These are phyloP conservation scores for Termitomyces sp. DNA, from an alignment of 768 basidiomycete genomes.

Conservation along the genomic window DNA sequence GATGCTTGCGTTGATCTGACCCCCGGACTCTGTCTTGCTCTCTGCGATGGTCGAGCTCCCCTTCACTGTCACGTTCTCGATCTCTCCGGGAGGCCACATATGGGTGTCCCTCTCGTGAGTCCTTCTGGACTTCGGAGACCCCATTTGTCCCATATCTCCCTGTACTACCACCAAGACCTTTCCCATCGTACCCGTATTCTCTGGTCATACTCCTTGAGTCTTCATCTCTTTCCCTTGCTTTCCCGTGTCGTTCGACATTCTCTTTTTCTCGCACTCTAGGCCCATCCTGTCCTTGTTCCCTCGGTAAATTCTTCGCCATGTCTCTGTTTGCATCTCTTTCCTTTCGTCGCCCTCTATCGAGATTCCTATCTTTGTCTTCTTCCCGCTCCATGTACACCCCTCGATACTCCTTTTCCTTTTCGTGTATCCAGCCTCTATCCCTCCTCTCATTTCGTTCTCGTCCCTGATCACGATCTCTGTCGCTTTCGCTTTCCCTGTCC, in stretches of 20 bases:
- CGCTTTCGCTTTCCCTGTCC: conserved; percentile 5
- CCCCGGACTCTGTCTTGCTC: background rate
- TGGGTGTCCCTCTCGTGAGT: background rate
- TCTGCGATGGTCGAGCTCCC: background rate
- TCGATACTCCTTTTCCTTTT: conserved; percentile 4
- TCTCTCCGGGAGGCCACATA: background rate
- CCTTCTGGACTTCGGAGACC: background rate
- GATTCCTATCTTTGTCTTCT: conserved; percentile 5
- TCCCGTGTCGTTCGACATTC: conserved; percentile 12
- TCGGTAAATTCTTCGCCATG: conserved; percentile 3
- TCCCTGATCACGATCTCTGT: conserved; percentile 10
- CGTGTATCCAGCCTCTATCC: conserved; percentile 7
- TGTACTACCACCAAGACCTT: background rate
- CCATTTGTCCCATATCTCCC: background rate
- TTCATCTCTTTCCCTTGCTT: conserved; percentile 17
- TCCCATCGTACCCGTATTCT: conserved; percentile 9
- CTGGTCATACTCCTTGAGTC: background rate
- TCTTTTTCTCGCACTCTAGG: conserved; percentile 16
- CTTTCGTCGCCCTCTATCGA: background rate
- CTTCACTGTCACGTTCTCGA: conserved; percentile 4
- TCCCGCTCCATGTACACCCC: conserved; percentile 5
- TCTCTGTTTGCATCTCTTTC: conserved; percentile 11
- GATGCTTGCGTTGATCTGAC: conserved; percentile 7
- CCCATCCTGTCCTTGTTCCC: conserved; percentile 9
- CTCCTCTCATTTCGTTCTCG: conserved; percentile 13